Evolutionary conservation across 305 asterid genomes (phyloP), one percentile per base, ranked within the genome.

Genomic region (Fraxinus velutina): DNA sequence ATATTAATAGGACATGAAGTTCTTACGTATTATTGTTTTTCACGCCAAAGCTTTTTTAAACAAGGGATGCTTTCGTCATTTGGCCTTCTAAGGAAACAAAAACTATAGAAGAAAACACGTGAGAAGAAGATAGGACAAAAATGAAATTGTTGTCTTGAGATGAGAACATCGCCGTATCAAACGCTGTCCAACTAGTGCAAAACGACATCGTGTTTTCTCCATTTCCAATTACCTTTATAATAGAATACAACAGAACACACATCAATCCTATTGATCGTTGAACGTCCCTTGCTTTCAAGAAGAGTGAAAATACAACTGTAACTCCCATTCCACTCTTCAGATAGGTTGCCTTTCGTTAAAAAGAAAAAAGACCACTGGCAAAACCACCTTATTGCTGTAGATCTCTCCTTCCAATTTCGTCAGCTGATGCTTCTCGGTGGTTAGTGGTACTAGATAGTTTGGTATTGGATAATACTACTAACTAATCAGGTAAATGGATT

Each of bases 401-500:
- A 66, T 34, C 76, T 57, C 29, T 34, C 13, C 29, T 52, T 13
- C 17, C 39, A 47, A 17, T 82, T 79, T 82, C 78, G 24, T 74
- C 82, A 33, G 66, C 70, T 3, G 77, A 60, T 82, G 8, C 77
- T 3, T 77, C 60, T 36, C 27, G 33, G 68, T 79, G 39, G 60
- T 83, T 33, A 42, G 70, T 17, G 68, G 77, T 39, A 29, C 47
- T n/a, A 73, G 34, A 57, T 44, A 77, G 80, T 72, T 72, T 71
- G 44, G 76, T 32, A 30, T 13, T 71, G 34, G 36, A 27, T 66
- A 30, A 17, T 71, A 71, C 24, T 13, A 30, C 66, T 27, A 39
- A 50, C 57, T 62, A 72, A 76, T 42, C 27, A 64, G 60, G 37
- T 34, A 80, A 70, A 89, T 89, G 90, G 89, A 89, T 80, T 88